Evolutionary conservation across 176 grass and related monocot genomes (phyloP).

Genomic region (Rhipidocladum racemiflorum): DNA sequence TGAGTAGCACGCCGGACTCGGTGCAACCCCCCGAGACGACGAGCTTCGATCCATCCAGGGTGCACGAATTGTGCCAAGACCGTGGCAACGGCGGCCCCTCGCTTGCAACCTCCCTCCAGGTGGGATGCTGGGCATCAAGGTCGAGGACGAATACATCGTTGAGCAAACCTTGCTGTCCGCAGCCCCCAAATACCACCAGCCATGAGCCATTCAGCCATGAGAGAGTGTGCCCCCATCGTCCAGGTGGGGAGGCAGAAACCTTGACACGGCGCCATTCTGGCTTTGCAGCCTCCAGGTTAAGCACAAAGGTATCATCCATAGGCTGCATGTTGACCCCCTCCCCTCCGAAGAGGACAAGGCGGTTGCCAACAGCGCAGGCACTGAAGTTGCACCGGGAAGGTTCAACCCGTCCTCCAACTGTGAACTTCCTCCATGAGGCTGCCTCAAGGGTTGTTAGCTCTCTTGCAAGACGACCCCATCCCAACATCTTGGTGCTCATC

Average conservation of each 20-base stretch:
- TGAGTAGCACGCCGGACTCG: slow-evolving; percentile 74
- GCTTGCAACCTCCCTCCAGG: slow-evolving; percentile 75
- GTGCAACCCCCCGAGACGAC: slow-evolving; percentile 91
- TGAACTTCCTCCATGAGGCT: slow-evolving; percentile 92
- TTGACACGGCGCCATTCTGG: slow-evolving; percentile 85
- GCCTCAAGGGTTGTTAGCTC: slow-evolving; percentile 97
- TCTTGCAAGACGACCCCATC: slow-evolving; percentile 91
- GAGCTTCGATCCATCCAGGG: slow-evolving; percentile 84
- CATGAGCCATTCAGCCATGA: slow-evolving; percentile 90
- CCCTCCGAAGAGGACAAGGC: slow-evolving; percentile 89
- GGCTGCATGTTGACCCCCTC: slow-evolving; percentile 97
- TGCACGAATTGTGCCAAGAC: slow-evolving; percentile 99
- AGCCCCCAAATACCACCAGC: slow-evolving; percentile 95
- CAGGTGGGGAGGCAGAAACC: slow-evolving; percentile 80
- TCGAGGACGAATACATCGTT: slow-evolving; percentile 92
- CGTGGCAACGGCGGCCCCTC: slow-evolving; percentile 60
- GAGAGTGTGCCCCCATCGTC: slow-evolving; percentile 88
- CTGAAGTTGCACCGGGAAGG: slow-evolving; percentile 97
- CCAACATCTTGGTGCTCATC: slow-evolving; percentile 72
- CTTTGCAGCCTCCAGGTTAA: slow-evolving; percentile 73
- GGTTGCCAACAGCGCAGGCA: slow-evolving; percentile 83
- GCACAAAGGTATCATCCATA: slow-evolving; percentile 95
- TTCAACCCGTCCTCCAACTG: slow-evolving; percentile 80
- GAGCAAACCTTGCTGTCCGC: slow-evolving; percentile 70
- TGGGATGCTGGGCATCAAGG: slow-evolving; percentile 83